Evolutionary conservation across 352 stramenopile genomes (phyloP).

Genomic region (Globisporangium acanthophoron): DNA sequence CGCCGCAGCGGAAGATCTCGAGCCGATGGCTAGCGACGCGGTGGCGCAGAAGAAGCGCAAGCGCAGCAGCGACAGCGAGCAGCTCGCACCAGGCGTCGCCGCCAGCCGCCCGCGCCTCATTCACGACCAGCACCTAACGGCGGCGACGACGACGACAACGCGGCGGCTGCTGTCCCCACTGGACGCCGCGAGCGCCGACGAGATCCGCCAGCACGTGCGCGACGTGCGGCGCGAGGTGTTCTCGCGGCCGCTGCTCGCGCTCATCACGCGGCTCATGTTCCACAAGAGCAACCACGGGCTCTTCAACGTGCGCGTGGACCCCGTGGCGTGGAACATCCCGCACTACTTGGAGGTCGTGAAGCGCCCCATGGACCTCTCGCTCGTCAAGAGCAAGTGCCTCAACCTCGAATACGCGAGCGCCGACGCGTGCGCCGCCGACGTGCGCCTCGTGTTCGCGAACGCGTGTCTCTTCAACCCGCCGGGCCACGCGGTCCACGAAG

Average conservation of each 20-base stretch:
- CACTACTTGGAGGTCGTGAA: conserved; percentile 85
- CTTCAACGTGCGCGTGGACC: conserved; percentile 81
- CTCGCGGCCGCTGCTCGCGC: conserved; percentile 48
- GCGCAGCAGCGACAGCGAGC: background rate
- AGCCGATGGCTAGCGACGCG: background rate
- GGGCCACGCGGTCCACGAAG: conserved; percentile 70
- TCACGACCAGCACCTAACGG: conserved; percentile 18
- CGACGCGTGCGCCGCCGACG: conserved; percentile 67
- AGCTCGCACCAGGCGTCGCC: background rate
- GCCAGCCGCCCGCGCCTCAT: background rate
- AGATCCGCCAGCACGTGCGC: conserved; percentile 65
- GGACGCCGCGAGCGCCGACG: conserved; percentile 40
- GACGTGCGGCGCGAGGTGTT: conserved; percentile 73
- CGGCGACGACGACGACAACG: conserved; percentile 14
- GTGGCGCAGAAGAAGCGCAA: background rate
- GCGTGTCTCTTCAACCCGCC: conserved; percentile 82
- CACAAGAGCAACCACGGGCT: conserved; percentile 75
- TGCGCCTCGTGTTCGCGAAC: conserved; percentile 84
- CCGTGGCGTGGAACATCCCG: conserved; percentile 68
- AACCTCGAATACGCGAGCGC: conserved; percentile 79
- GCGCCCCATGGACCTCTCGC: conserved; percentile 87
- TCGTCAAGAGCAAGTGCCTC: conserved; percentile 89
- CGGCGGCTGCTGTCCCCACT: conserved; percentile 47
- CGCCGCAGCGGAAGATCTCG: background rate
- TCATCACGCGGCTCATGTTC: conserved; percentile 78